Evolutionary conservation across 2,329 filamentous ascomycete species (phyloP).

Genomic region (Ascochyta lentis): DNA sequence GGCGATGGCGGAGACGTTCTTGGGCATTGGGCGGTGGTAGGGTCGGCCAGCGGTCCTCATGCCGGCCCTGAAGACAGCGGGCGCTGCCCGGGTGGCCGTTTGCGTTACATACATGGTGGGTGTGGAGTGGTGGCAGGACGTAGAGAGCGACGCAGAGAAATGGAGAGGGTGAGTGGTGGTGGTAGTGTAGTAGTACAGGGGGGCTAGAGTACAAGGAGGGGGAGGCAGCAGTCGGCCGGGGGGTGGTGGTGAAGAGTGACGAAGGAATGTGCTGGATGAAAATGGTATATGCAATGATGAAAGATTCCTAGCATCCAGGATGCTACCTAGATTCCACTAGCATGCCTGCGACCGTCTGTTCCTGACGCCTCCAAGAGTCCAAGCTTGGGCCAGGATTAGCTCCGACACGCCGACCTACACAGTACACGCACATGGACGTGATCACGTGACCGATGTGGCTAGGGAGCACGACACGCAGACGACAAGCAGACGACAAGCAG

Average conservation of each 20-base stretch:
- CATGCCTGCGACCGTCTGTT: no score
- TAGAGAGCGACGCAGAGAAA: slow-evolving; percentile 17
- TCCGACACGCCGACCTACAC: slow-evolving; percentile 7
- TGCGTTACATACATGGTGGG: slow-evolving; percentile 54
- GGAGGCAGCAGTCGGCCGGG: slow-evolving; percentile 9
- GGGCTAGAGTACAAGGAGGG: slow-evolving; percentile 14
- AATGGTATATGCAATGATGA: slow-evolving; percentile 24
- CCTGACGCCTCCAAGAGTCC: no score
- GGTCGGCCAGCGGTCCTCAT: slow-evolving; percentile 51
- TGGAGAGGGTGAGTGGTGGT: background rate
- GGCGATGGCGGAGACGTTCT: slow-evolving; percentile 63
- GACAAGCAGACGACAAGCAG: no score
- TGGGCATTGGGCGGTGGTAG: slow-evolving; percentile 52
- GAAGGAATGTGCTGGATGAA: slow-evolving; percentile 24
- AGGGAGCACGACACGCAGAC: no score
- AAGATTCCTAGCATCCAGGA: background rate
- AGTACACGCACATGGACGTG: no score
- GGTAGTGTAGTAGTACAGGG: background rate
- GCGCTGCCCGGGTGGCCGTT: slow-evolving; percentile 54
- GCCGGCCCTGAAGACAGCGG: slow-evolving; percentile 55
- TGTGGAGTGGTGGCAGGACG: slow-evolving; percentile 18
- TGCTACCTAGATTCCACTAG: no score
- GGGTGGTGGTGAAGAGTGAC: slow-evolving; percentile 10
- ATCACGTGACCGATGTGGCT: no score
- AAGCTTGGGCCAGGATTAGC: slow-evolving; percentile 4